Conservation (phyloP, 2,329 filamentous ascomycete species). For the Nothophaeocryptopus gaeumannii region DNA sequence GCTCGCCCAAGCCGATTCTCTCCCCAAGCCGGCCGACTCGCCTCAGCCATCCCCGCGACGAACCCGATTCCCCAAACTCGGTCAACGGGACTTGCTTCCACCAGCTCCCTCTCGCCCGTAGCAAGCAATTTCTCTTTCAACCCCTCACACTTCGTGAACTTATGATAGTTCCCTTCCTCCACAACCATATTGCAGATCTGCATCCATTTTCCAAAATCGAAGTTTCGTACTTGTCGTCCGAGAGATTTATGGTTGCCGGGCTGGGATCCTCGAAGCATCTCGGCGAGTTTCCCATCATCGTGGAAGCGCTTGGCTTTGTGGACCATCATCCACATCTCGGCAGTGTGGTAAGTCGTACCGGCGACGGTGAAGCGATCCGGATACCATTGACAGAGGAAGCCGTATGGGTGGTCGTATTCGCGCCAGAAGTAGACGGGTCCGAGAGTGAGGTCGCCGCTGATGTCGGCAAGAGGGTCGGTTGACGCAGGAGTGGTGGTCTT, state of each 20-base stretch:
- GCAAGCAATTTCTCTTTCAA: slow-evolving; percentile 38
- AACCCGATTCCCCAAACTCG: slow-evolving; percentile 66
- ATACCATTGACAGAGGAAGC: slow-evolving; percentile 64
- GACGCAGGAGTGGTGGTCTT: no score
- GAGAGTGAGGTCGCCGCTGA: no score
- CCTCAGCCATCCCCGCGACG: slow-evolving; percentile 48
- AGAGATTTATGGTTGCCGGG: slow-evolving; percentile 53
- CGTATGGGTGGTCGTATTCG: slow-evolving; percentile 45
- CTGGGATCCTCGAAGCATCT: slow-evolving; percentile 49
- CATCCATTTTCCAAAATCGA: slow-evolving; percentile 52
- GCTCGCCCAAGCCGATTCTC: slow-evolving; percentile 6
- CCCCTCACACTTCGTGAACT: slow-evolving; percentile 51
- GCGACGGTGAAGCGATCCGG: slow-evolving; percentile 47
- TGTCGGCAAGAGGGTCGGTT: no score
- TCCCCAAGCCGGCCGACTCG: slow-evolving; percentile 50
- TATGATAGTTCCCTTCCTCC: slow-evolving; percentile 55
- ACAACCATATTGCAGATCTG: slow-evolving; percentile 46
- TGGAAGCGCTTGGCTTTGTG: slow-evolving; percentile 43
- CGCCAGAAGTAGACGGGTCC: slow-evolving; percentile 38
- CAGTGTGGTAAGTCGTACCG: slow-evolving; percentile 37
- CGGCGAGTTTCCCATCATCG: slow-evolving; percentile 42
- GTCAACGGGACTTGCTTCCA: slow-evolving; percentile 57
- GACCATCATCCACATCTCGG: slow-evolving; percentile 51
- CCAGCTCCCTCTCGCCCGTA: slow-evolving; percentile 57
- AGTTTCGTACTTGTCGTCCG: slow-evolving; percentile 54